phyloP scores from a whole-genome alignment of 768 basidiomycete genomes.

The Mycena rosella region DNA sequence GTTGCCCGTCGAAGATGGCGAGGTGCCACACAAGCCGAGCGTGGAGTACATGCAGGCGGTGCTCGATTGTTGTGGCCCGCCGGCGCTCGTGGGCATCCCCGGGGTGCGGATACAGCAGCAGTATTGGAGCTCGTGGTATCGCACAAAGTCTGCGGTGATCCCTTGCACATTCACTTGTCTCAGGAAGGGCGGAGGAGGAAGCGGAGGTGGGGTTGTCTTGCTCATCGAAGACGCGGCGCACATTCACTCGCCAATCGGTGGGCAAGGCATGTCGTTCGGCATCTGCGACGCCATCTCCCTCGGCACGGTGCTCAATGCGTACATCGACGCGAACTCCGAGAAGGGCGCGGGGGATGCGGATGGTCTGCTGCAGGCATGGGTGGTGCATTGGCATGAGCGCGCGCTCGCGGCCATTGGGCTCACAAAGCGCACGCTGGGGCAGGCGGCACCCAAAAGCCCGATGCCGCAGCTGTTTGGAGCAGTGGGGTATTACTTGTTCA shows the following conservation, averaged over 20 bases:
- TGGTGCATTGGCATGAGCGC: conserved; percentile 49
- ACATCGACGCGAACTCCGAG: not conserved
- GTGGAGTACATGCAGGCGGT: conserved; percentile 59
- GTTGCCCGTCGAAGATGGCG: conserved; percentile 43
- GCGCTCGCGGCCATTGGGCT: conserved; percentile 58
- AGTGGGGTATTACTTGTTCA: conserved; percentile 53
- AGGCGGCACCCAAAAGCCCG: too few species aligned
- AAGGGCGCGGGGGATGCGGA: conserved; percentile 40
- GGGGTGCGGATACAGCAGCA: too few species aligned
- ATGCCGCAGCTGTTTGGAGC: too few species aligned
- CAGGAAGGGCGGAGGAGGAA: conserved; percentile 28
- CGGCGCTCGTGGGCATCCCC: too few species aligned
- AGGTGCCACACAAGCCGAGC: conserved; percentile 15
- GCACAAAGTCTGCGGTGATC: conserved; percentile 54
- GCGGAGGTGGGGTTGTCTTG: conserved; percentile 7
- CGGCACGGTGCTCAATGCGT: conserved; percentile 52
- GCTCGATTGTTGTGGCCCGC: too few species aligned
- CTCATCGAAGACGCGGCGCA: conserved; percentile 63
- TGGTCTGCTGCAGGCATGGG: conserved; percentile 50
- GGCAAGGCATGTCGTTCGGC: conserved; percentile 72
- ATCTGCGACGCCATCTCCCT: conserved; percentile 65
- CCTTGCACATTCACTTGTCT: conserved; percentile 46
- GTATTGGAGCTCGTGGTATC: too few species aligned
- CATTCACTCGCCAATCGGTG: conserved; percentile 68
- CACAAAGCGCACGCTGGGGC: too few species aligned